Evolutionary conservation across 108 stramenopile species (phyloP), one percentile per base, ranked within the genome.

Genomic region (Discostella pseudostelligera): DNA sequence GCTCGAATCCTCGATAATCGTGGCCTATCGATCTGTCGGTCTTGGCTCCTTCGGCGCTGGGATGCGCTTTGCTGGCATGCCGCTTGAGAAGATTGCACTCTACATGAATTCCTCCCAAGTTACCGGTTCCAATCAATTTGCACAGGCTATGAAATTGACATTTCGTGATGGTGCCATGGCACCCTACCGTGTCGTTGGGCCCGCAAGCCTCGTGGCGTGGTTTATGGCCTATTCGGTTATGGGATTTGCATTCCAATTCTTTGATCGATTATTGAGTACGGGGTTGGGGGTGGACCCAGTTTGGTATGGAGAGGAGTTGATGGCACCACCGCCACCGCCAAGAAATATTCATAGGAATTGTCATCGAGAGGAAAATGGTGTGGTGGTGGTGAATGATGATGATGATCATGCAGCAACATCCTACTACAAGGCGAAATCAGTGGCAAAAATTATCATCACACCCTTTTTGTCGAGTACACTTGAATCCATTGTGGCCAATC

Each of bases 41-140:
- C 67, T 89, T 40, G 88, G 88, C 2, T 49, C 78, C 25, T 89
- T 83, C 65, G 88, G 85, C 28, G 80, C 80, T 17, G 69, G 69
- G 21, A 85, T 87, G 82, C 80, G 88, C 3, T 87, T 65, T 53
- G 39, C 55, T 42, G 85, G 85, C 45, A 90, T 90, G 88, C 88
- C 88, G 5, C 67, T 90, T 55, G 88, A 90, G 66, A 90, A 86
- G 63, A 82, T 87, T 9, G 88, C 88, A n/a, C 79, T 90, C 50
- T 84, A 65, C 58, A 80, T 85, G 84, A 90, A 90, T 58, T 85
- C 84, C 1, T 71, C 75, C 0, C 86, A 85, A 72, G 88, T 89
- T 11, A 63, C 81, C 1, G 88, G 88, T 6, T 25, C 56, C 28
- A 59, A 83, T 49, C 86, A 75, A 55, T 71, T 87, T 29, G 25